Base-by-base conservation (phyloP, 2,329 filamentous ascomycete species). In the Calonectria multiphialidica region DNA sequence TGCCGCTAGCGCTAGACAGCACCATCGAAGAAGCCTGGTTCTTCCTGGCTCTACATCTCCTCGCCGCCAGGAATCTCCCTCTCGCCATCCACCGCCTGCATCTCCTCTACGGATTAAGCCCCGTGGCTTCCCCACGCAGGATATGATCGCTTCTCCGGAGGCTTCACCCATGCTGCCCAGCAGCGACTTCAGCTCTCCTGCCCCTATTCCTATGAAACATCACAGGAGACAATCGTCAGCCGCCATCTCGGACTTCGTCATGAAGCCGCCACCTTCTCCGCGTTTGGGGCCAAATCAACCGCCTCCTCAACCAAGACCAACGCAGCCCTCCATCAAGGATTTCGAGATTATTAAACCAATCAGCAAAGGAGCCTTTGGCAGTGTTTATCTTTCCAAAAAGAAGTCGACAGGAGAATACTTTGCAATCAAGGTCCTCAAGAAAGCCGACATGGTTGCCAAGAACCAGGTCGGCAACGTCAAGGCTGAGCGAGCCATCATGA, bases 341-440 rank as follows among this genome's bases (percentile, higher is more conserved):
- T 99, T 99, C 78, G 97, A 99, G 82, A 98, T 99, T 77, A 98
- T 99, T 86, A 99, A 99, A 81, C 97, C 97, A 7, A 99, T 99
- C 84, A 99, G 97, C 85, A 98, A 98, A 84, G 97, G 97, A 62
- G 97, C 97, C 5, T 99, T 99, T 83, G 97, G 97, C 6, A 98
- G 97, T 82, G 97, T 99, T 9, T 99, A 99, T 81, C 86, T 99
- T 37, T 96, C 97, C 1, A 99, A 98, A 86, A 99, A 99, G 88
- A 98, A 98, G 84, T 97, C 95, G 0, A 99, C 97, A 0, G 96
- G 96, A 55, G 97, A 99, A 80, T 99, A 99, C 83, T 99, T 96
- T 82, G 97, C 97, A 12, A 98, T 99, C 86, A 99, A 99, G 82
- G 97, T 98, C 1, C 84, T 99, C 72, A 98, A 98, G 82, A 99